These are phyloP conservation scores for Phanerodontia chrysosporium DNA, from an alignment of 768 basidiomycete genomes.

Conservation along the genomic window DNA sequence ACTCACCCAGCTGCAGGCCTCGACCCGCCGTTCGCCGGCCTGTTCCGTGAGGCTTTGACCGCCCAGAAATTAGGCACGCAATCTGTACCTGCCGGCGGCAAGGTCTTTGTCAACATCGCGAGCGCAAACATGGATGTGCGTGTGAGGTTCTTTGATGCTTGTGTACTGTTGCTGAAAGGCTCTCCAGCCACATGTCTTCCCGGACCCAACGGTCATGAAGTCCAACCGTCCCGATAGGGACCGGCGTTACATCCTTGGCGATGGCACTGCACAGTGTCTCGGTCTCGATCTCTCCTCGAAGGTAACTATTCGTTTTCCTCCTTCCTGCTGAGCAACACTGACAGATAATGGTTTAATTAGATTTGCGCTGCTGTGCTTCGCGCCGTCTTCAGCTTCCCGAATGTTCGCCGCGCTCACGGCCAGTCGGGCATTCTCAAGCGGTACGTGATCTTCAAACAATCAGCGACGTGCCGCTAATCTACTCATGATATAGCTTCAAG, in stretches of 20 bases:
- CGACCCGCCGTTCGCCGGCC: constrained; percentile 69
- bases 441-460: constrained; percentile 23
- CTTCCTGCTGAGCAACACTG: neutral
- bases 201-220: constrained; percentile 42
- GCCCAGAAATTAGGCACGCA: constrained; percentile 41
- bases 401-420: constrained; percentile 63
- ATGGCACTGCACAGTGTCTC: constrained; percentile 44
- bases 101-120: constrained; percentile 60
- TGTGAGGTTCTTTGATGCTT: constrained; percentile 3
- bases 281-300: constrained; percentile 55
- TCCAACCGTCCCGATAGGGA: constrained; percentile 39
- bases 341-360: constrained; percentile 25
- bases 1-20: constrained; percentile 42
- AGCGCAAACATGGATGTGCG: constrained; percentile 56
- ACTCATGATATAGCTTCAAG: constrained; percentile 38
- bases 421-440: constrained; percentile 60
- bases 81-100: constrained; percentile 42
- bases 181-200: constrained; percentile 48
- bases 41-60: constrained; percentile 53
- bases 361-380: constrained; percentile 60
- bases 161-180: neutral
- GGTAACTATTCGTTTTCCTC: constrained; percentile 25
- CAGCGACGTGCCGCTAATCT: neutral
- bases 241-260: constrained; percentile 44
- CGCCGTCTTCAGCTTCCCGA: constrained; percentile 53